phyloP scores from a whole-genome alignment of 495 filamentous ascomycete genomes.

The Tuber aestivum region DNA sequence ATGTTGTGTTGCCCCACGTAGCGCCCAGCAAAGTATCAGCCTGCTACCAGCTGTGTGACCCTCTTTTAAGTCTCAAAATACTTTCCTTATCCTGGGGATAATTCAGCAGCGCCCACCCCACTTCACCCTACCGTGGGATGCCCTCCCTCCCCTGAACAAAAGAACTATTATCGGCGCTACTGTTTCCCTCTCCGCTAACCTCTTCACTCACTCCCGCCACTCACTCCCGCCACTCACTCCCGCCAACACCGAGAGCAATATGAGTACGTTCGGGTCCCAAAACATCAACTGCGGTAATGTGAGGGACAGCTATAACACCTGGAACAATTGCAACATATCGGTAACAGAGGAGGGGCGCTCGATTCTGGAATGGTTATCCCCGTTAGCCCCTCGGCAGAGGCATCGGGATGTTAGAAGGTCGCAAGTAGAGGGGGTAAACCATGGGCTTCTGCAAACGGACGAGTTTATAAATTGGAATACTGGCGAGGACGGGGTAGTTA shows the following conservation, averaged over 20 bases:
- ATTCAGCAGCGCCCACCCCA: too few species aligned
- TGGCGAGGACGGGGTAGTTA: not conserved
- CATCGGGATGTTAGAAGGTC: not conserved
- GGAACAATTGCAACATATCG: not conserved
- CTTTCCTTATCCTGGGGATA: too few species aligned
- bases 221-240: not conserved
- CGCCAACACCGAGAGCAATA: not conserved
- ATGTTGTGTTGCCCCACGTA: too few species aligned
- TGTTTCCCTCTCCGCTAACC: too few species aligned
- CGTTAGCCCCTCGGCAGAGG: not conserved
- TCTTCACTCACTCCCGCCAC: too few species aligned
- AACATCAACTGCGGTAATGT: not conserved
- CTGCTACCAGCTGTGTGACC: too few species aligned
- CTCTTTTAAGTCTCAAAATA: too few species aligned
- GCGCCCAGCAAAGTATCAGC: too few species aligned
- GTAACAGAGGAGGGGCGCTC: not conserved
- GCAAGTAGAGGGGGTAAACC: not conserved
- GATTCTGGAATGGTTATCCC: not conserved
- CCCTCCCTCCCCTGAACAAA: too few species aligned
- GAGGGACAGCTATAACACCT: not conserved
- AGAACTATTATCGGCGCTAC: too few species aligned
- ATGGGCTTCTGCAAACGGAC: not conserved
- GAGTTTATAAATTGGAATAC: not conserved
- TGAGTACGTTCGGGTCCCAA: not conserved
- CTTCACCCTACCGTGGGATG: too few species aligned